Conservation (phyloP, 148 eudicot genomes). For the Vaccinium darrowii region DNA sequence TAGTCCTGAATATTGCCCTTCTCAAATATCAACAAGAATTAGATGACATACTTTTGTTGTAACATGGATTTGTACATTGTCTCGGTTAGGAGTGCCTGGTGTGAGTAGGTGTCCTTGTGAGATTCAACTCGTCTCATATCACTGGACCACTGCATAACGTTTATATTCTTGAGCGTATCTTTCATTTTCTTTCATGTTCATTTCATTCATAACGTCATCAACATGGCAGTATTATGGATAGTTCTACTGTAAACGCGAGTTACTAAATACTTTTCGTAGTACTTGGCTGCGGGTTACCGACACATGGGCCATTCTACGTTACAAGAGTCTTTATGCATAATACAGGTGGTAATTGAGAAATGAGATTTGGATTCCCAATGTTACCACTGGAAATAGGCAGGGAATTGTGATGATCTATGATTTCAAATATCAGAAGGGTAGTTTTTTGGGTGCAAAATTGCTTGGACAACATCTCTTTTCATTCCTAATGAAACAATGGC, state of each 20-base stretch:
- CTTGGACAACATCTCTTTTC: neutral
- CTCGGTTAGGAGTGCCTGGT: neutral
- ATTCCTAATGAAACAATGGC: constrained; percentile 2
- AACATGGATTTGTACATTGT: neutral
- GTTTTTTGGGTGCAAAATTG: neutral
- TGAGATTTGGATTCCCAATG: neutral
- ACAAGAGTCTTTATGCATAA: neutral
- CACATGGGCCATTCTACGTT: neutral
- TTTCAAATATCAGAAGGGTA: neutral
- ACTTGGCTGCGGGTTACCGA: neutral
- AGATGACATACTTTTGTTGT: neutral
- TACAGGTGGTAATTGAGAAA: neutral
- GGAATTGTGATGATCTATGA: neutral
- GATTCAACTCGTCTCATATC: neutral
- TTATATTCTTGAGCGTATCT: neutral
- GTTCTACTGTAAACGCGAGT: neutral
- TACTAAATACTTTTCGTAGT: neutral
- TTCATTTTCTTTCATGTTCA: neutral
- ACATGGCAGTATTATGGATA: neutral
- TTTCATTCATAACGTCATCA: neutral
- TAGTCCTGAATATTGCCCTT: neutral
- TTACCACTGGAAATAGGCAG: neutral
- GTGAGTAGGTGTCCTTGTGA: neutral
- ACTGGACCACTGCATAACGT: neutral
- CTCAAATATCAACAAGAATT: neutral